Evolutionary conservation across 1,284 basidiomycete genomes (phyloP).

Genomic region (Puccinia coronata): DNA sequence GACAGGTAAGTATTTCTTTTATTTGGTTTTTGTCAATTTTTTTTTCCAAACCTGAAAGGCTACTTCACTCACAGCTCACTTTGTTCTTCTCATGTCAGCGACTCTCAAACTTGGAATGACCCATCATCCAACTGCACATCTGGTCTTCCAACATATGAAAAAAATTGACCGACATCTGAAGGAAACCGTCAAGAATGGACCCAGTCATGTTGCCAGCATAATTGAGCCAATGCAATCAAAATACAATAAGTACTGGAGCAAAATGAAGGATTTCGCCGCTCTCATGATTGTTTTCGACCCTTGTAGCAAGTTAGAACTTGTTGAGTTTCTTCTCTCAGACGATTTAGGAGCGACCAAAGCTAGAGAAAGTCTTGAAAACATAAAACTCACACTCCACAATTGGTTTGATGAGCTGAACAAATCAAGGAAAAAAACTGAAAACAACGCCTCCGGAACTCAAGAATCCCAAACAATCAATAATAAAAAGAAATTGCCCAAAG

Average conservation of each 20-base stretch:
- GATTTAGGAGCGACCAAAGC: not conserved
- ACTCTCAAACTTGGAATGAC: conserved; percentile 2
- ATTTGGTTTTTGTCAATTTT: no score
- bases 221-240: not conserved
- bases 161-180: not conserved
- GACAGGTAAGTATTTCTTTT: no score
- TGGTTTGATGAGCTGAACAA: not conserved
- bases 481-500: not conserved
- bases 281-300: not conserved
- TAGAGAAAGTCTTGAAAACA: not conserved
- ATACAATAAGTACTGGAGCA: not conserved
- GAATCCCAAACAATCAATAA: not conserved
- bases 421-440: not conserved
- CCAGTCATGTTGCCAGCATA: not conserved
- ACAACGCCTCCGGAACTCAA: not conserved
- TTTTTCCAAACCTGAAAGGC: no score
- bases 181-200: no score
- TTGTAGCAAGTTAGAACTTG: not conserved
- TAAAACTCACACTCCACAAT: not conserved
- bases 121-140: not conserved
- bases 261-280: not conserved
- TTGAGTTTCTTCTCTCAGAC: not conserved
- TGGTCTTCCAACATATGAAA: no score
- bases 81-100: not conserved
- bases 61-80: no score